Evolutionary conservation across 441 rosid species (phyloP).

Genomic region (Gossypium laxum): DNA sequence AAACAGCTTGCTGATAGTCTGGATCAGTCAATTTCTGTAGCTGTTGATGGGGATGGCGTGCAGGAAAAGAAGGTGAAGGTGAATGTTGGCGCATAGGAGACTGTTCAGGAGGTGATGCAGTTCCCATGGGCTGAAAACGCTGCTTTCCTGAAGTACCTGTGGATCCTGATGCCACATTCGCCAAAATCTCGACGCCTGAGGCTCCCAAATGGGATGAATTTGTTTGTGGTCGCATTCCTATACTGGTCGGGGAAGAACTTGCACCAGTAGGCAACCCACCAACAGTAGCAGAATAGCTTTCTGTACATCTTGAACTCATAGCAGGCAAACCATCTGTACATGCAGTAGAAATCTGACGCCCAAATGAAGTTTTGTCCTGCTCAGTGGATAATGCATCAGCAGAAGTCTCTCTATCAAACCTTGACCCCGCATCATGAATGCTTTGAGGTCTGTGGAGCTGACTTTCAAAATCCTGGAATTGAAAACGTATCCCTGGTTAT

Average conservation of each 20-base stretch:
- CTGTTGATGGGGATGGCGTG: conserved; percentile 23
- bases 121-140: conserved; percentile 28
- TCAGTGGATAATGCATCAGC: conserved; percentile 41
- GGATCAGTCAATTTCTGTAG: conserved; percentile 38
- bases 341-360: conserved; percentile 31
- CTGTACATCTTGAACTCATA: conserved; percentile 30
- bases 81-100: conserved; percentile 31
- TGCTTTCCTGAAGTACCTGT: conserved; percentile 35
- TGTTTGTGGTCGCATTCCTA: conserved; percentile 33
- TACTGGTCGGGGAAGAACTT: conserved; percentile 37
- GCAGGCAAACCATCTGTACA: conserved; percentile 32
- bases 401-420: conserved; percentile 40
- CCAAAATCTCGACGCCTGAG: conserved; percentile 30
- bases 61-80: conserved; percentile 35
- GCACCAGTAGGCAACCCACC: conserved; percentile 31
- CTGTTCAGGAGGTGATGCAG: conserved; percentile 35
- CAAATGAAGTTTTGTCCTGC: conserved; percentile 37
- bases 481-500: conserved; percentile 11
- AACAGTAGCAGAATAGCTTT: conserved; percentile 37
- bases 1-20: conserved; percentile 31
- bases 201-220: conserved; percentile 31
- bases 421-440: conserved; percentile 31
- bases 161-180: conserved; percentile 32
- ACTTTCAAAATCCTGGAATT: conserved; percentile 51
- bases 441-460: conserved; percentile 35